Base-by-base conservation (phyloP, 306 rosid species). In the Myrica gale region DNA sequence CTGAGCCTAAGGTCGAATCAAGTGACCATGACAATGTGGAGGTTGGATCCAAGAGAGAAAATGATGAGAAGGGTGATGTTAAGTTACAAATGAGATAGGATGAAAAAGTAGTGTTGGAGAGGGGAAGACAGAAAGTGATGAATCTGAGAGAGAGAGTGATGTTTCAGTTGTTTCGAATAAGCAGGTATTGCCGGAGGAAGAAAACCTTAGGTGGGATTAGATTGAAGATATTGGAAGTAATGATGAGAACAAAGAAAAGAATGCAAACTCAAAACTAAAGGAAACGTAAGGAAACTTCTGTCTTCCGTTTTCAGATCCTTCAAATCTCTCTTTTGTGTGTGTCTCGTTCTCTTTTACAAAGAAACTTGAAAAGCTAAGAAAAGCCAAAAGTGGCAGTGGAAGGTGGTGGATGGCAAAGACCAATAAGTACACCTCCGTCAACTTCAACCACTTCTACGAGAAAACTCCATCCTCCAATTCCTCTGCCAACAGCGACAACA, bases 131-230 rank as follows among this genome's bases (percentile, higher is more conserved):
- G 89, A 88, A 51, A 76, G 76, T 9, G 69, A 80, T 5, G 98
- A 77, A 65, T 94, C 98, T 0, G 83, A 83, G 82, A 90, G 83
- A 75, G 97, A 90, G 47, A 90, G 98, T 45, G 99, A 95, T 72
- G 83, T 95, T 67, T 95, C 99, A 1, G 69, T 95, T 44, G 86
- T 92, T 84, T 95, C 99, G 0, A 95, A 89, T 88, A 90, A 85
- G 84, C 89, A 84, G 47, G 85, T 89, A 5, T 81, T 81, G 83
- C 88, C 89, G 0, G 98, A 84, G 81, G 99, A 92, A 69, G 98
- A 91, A 78, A 90, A 95, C 55, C 80, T 89, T 11, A 87, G 95
- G 43, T 95, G 99, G 99, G 97, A 95, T 74, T 87, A 95, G 80
- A 89, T 95, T 82, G 99, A 92, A 76, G 97, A 88, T 41, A 74